Percentiles rank a stretch among this genome's conserved stretches.
Evolutionary conservation across 2,329 filamentous ascomycete genomes (phyloP).

Genomic region (Gaeumannomyces sp.): DNA sequence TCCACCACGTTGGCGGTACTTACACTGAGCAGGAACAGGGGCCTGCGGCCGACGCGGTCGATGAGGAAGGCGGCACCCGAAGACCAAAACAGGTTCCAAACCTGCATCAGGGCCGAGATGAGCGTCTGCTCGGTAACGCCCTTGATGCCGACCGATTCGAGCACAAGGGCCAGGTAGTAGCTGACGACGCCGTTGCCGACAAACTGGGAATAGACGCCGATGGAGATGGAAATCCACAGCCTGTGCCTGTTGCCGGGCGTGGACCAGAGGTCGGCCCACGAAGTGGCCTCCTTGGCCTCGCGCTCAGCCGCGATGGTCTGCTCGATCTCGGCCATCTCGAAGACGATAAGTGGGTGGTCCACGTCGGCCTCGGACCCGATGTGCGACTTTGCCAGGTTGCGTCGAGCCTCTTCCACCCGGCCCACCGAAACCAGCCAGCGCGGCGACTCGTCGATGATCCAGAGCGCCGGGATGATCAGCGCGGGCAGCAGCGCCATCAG

Average conservation of each 20-base stretch:
- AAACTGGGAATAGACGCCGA: slow-evolving; percentile 25
- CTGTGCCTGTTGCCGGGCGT: slow-evolving; percentile 10
- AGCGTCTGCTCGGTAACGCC: slow-evolving; percentile 13
- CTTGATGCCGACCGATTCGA: slow-evolving; percentile 16
- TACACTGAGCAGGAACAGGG: slow-evolving; percentile 14
- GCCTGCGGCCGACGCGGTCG: slow-evolving; percentile 23
- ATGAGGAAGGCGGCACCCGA: slow-evolving; percentile 20
- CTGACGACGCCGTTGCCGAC: slow-evolving; percentile 14
- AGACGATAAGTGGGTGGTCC: slow-evolving; percentile 12
- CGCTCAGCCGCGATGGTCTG: slow-evolving; percentile 38
- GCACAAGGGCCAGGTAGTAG: slow-evolving; percentile 13
- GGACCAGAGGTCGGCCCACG: slow-evolving; percentile 31
- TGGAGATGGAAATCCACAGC: slow-evolving; percentile 21
- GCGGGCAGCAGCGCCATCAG: slow-evolving; percentile 24
- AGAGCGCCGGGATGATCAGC: slow-evolving; percentile 30
- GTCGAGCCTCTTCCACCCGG: slow-evolving; percentile 12
- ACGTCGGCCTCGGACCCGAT: slow-evolving; percentile 28
- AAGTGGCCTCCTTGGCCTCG: slow-evolving; percentile 21
- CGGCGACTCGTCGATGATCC: slow-evolving; percentile 33
- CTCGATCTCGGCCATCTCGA: slow-evolving; percentile 39
- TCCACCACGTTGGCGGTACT: no score
- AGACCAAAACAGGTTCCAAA: slow-evolving; percentile 20
- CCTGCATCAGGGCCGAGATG: slow-evolving; percentile 18
- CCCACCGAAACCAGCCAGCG: slow-evolving; percentile 25
- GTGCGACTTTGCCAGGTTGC: slow-evolving; percentile 26